Evolutionary conservation across 805 yeast genomes (phyloP).

Genomic region (Starmerella apis): DNA sequence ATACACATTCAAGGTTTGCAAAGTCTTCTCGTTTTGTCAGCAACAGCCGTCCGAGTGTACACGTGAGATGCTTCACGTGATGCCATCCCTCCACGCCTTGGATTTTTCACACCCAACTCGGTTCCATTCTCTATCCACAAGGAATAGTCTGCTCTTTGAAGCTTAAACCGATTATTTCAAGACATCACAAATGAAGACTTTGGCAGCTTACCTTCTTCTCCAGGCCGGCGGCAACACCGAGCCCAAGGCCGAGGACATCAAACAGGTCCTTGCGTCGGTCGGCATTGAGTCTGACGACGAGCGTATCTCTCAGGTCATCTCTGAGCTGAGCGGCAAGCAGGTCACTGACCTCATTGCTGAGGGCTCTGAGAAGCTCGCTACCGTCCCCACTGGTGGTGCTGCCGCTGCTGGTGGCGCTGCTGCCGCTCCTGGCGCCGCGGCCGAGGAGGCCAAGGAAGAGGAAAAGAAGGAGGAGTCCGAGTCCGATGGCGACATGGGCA

Average conservation of each 20-base stretch:
- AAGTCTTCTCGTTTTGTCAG: too few species aligned
- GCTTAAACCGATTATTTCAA: slow-evolving; percentile 33
- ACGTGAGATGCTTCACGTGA: slow-evolving; percentile 3
- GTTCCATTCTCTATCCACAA: slow-evolving; percentile 32
- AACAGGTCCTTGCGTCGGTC: slow-evolving; percentile 80
- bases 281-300: slow-evolving; percentile 92
- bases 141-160: slow-evolving; percentile 64
- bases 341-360: slow-evolving; percentile 81
- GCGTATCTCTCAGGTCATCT: slow-evolving; percentile 66
- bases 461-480: slow-evolving; percentile 54
- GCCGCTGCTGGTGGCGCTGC: slow-evolving; percentile 68
- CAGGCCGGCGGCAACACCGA: slow-evolving; percentile 92
- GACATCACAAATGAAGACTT: slow-evolving; percentile 63
- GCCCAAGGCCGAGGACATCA: slow-evolving; percentile 88
- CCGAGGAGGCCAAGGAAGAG: slow-evolving; percentile 61
- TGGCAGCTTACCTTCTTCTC: slow-evolving; percentile 98
- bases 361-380: slow-evolving; percentile 92
- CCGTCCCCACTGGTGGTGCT: slow-evolving; percentile 97
- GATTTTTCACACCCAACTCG: slow-evolving; percentile 16
- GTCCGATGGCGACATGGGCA: slow-evolving; percentile 36
- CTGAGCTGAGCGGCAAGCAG: slow-evolving; percentile 89
- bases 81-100: slow-evolving; percentile 3
- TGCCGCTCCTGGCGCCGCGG: slow-evolving; percentile 60
- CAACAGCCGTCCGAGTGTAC: too few species aligned
- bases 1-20: neutral